Conservation (phyloP, 495 filamentous ascomycete species). For the Penicillium angulare region DNA sequence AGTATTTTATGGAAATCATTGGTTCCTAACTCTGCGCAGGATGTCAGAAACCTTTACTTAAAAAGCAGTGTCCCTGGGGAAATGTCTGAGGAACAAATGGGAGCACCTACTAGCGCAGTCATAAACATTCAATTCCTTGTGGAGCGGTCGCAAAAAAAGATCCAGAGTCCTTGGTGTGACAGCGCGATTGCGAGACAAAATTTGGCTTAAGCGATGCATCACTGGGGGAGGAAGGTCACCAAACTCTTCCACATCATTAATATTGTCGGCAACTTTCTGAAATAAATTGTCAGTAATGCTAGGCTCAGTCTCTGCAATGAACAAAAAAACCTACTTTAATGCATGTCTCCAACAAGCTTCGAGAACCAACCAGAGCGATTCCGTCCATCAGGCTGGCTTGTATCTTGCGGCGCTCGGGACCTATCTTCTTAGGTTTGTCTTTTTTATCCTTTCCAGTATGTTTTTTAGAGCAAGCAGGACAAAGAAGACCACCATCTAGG, state of each 20-base stretch:
- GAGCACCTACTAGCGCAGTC: conserved; percentile 64
- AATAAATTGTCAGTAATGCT: too few species aligned
- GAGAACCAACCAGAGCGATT: conserved; percentile 63
- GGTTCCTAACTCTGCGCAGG: conserved; percentile 56
- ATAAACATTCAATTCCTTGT: conserved; percentile 68
- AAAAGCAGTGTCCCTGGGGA: neutral
- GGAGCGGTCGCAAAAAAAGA: conserved; percentile 71
- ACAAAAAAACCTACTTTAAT: conserved; percentile 52
- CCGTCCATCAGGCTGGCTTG: conserved; percentile 82
- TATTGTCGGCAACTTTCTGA: conserved; percentile 74
- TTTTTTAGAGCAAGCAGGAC: conserved; percentile 79
- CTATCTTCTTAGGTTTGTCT: conserved; percentile 59
- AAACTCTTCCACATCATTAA: conserved; percentile 77
- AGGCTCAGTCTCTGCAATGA: neutral
- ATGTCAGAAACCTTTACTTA: conserved; percentile 9
- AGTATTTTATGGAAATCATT: conserved; percentile 81
- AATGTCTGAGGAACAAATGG: neutral
- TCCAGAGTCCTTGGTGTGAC: conserved; percentile 67
- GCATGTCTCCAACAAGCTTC: conserved; percentile 72
- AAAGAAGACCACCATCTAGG: conserved; percentile 79
- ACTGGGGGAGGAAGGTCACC: conserved; percentile 69
- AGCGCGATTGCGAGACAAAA: conserved; percentile 75
- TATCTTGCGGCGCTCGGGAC: conserved; percentile 59
- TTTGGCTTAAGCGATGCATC: conserved; percentile 73
- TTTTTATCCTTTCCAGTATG: conserved; percentile 62